Base-by-base conservation (phyloP, 192 early-diverging fungal species). In the Mortierella alpina region DNA sequence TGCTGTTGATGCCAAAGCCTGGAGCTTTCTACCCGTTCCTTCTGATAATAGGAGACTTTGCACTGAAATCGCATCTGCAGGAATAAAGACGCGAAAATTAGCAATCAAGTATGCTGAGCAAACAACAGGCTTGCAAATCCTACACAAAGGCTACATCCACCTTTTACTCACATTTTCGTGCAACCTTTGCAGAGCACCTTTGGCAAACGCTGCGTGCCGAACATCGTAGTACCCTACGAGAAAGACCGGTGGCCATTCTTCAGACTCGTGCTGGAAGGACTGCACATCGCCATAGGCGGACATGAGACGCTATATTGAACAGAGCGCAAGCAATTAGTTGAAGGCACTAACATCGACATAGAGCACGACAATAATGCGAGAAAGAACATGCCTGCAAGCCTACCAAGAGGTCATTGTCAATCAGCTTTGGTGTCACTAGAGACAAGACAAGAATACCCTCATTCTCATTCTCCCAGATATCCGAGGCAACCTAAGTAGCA, bases 191-290 rank as follows among this genome's bases (percentile, higher is more conserved):
- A 90, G 72, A 7, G 56, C 51, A 0, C 75, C 18, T 41, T 72
- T 80, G 0, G 84, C 84, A 4, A 51, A 58, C 23, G 73, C 51
- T n/a, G 86, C 85, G 7, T 73, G 63, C 47, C 89, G 76, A 12
- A 73, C 75, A 49, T 90, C 89, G 49, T 82, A 86, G 56, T 82
- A 90, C 52, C 89, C 86, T 7, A 80, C 86, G 10, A 85, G 57
- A 46, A 54, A 71, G 56, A 64, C 39, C 8, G 42, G 59, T 6
- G 60, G 63, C 52, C 72, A 71, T 1, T 60, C 45, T 9, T 59
- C 47, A 14, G 46, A 49, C 13, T 82, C 58, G n/a, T 58, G 56
- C 49, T 83, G 73, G 23, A 88, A 73, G 1, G 62, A 83, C 18
- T 61, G 70, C 12, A 88, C 58, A 46, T 82, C 66, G 6, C 87